Percentiles rank a stretch among this genome's conserved stretches.
Evolutionary conservation across 352 stramenopile species (phyloP).

Genomic region (Phytophthora crassamura): DNA sequence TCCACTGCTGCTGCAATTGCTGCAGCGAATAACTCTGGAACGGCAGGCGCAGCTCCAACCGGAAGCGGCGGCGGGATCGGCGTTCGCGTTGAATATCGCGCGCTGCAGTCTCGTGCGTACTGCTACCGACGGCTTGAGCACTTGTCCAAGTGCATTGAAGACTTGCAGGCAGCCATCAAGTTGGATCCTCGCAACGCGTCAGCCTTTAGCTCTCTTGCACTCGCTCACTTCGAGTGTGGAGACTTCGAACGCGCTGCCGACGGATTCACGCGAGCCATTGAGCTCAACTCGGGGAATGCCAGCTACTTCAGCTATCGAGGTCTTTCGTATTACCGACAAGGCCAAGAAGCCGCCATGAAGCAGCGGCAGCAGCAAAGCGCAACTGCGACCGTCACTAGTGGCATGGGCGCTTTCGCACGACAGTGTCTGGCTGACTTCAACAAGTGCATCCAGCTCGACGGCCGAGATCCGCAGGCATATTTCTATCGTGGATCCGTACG

Average conservation of each 20-base stretch:
- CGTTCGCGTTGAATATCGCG: slow-evolving; percentile 70
- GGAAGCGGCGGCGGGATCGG: slow-evolving; percentile 40
- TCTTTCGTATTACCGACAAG: slow-evolving; percentile 76
- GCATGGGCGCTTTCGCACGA: slow-evolving; percentile 44
- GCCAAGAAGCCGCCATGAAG: slow-evolving; percentile 28
- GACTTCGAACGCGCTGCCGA: slow-evolving; percentile 68
- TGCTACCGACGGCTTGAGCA: slow-evolving; percentile 70
- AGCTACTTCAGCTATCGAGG: slow-evolving; percentile 74
- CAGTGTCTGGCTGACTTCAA: slow-evolving; percentile 77
- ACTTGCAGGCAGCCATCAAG: slow-evolving; percentile 74
- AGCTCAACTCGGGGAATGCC: slow-evolving; percentile 64
- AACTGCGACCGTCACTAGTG: slow-evolving; percentile 17
- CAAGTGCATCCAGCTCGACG: slow-evolving; percentile 73
- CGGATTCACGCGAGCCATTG: slow-evolving; percentile 66
- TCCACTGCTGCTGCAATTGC: slow-evolving; percentile 26
- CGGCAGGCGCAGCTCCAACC: neutral
- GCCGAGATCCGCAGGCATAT: slow-evolving; percentile 75
- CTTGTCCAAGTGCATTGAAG: slow-evolving; percentile 72
- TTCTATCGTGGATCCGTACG: slow-evolving; percentile 79
- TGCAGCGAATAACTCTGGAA: slow-evolving; percentile 11
- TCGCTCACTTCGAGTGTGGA: slow-evolving; percentile 65
- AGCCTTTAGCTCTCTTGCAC: slow-evolving; percentile 64
- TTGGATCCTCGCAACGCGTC: slow-evolving; percentile 72
- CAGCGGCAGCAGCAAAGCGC: slow-evolving; percentile 14
- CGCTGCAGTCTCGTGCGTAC: slow-evolving; percentile 69